These are phyloP conservation scores for Globomyces sp. DNA, from an alignment of 371 early-diverging fungal genomes.

Conservation along the genomic window DNA sequence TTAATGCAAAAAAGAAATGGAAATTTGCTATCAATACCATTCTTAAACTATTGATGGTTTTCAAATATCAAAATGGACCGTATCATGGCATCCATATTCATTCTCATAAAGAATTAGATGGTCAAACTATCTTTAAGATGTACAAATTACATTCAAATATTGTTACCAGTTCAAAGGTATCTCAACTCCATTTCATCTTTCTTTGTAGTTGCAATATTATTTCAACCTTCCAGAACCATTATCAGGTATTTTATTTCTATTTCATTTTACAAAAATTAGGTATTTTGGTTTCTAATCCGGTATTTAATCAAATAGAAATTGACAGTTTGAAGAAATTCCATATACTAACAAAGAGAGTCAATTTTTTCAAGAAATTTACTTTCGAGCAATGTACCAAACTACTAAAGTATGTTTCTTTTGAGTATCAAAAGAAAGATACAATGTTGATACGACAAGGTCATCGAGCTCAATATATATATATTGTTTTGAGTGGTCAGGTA, in stretches of 20 bases:
- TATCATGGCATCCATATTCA: slow-evolving; percentile 9
- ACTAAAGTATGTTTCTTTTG: slow-evolving; percentile 1
- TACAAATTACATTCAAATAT: slow-evolving; percentile 9
- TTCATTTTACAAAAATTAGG: no score
- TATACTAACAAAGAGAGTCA: slow-evolving; percentile 15
- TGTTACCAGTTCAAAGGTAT: slow-evolving; percentile 13
- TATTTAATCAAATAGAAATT: not conserved
- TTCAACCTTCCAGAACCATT: not conserved
- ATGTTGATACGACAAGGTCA: slow-evolving; percentile 6
- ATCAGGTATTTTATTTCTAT: no score
- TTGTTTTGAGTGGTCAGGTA: slow-evolving; percentile 16
- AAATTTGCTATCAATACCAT: slow-evolving; percentile 18
- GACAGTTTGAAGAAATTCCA: not conserved
- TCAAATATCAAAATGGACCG: not conserved
- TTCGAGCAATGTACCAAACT: slow-evolving; percentile 14
- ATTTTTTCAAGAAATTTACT: not conserved
- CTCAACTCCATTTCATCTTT: not conserved
- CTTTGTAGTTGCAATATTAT: not conserved
- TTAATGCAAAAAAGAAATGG: slow-evolving; percentile 5
- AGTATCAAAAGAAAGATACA: slow-evolving; percentile 11
- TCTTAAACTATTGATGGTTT: slow-evolving; percentile 11
- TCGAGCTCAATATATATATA: slow-evolving; percentile 1
- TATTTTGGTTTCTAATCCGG: no score
- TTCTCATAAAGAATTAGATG: not conserved
- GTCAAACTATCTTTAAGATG: not conserved